Evolutionary conservation across 2,329 filamentous ascomycete genomes (phyloP), one percentile per base, ranked within the genome.

Genomic region (Talaromyces sp.): DNA sequence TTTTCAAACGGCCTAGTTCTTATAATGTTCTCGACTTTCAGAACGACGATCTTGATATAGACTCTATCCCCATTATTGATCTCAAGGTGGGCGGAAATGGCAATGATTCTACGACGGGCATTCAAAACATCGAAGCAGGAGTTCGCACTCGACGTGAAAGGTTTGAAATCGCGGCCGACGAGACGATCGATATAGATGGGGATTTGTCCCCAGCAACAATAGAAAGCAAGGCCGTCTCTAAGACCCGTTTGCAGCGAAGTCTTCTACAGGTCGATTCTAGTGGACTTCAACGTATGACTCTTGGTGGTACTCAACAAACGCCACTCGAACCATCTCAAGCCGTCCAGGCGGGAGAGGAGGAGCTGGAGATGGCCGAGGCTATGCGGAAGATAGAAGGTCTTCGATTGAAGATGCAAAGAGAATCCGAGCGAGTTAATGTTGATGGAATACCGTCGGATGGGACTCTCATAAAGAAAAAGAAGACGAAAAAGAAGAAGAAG

Each of bases 31-130:
- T 90, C 3, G 83, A 86, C 62, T 86, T 82, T 62, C 93, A 93
- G 70, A 88, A 88, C 1, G 87, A 88, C 2, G 89, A 90, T 52
- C 79, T 98, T 9, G 93, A 99, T 71, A 88, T 99, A 51, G 95
- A 99, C 75, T 86, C 91, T 1, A 99, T 99, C 68, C 95, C 95
- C 2, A 93, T 99, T 69, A 95, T 99, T 87, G 88, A 96, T 72
- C 82, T 99, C 54, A 88, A 96, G 64, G 83, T 97, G 8, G 87
- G 83, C 63, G 73, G 82, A 9, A 75, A 73, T 30, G 64, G 62
- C 22, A 47, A 58, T 39, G 53, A 22, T 25, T 59, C 33, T 19
- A 49, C 55, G 27, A 60, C 65, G 55, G 59, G 49, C 59, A 53
- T 54, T 27, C 54, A 52, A 36, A 49, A 15, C 52, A 15, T 28